Evolutionary conservation across 495 filamentous ascomycete genomes (phyloP).

Genomic region (Neurospora sp.): DNA sequence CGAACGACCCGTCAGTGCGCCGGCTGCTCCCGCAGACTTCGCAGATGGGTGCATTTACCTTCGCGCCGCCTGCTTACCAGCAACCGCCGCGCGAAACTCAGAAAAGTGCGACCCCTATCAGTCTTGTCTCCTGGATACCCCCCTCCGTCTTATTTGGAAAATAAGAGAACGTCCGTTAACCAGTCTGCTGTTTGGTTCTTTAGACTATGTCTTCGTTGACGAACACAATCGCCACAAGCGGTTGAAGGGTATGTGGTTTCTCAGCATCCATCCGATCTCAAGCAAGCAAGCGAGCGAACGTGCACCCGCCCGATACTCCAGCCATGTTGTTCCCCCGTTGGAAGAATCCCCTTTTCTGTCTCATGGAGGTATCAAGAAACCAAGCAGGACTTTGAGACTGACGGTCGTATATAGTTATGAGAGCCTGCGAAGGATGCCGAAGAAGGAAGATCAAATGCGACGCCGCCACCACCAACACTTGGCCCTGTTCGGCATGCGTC

Average conservation of each 20-base stretch:
- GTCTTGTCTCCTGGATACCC: neutral
- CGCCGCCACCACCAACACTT: conserved; percentile 93
- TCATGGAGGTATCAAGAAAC: neutral
- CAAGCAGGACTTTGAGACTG: conserved; percentile 7
- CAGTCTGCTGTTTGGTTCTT: conserved; percentile 7
- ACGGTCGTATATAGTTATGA: conserved; percentile 63
- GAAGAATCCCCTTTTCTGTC: neutral
- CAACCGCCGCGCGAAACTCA: conserved; percentile 53
- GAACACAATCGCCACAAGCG: conserved; percentile 98
- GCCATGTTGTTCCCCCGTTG: neutral
- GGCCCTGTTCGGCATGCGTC: conserved; percentile 92
- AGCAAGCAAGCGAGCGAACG: neutral
- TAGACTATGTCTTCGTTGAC: conserved; percentile 99
- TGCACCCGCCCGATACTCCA: neutral
- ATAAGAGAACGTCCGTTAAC: neutral
- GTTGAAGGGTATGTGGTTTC: conserved; percentile 64
- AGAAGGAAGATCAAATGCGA: conserved; percentile 93
- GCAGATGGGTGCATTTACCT: conserved; percentile 48
- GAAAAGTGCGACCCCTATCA: conserved; percentile 44
- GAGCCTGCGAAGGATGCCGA: conserved; percentile 93
- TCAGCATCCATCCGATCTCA: neutral
- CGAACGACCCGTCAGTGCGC: conserved; percentile 44
- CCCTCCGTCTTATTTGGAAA: neutral
- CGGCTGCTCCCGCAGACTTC: conserved; percentile 47
- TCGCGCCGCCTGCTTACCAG: conserved; percentile 46